Evolutionary conservation across 257 asterid genomes (phyloP).

Genomic region (Misopates orontium): DNA sequence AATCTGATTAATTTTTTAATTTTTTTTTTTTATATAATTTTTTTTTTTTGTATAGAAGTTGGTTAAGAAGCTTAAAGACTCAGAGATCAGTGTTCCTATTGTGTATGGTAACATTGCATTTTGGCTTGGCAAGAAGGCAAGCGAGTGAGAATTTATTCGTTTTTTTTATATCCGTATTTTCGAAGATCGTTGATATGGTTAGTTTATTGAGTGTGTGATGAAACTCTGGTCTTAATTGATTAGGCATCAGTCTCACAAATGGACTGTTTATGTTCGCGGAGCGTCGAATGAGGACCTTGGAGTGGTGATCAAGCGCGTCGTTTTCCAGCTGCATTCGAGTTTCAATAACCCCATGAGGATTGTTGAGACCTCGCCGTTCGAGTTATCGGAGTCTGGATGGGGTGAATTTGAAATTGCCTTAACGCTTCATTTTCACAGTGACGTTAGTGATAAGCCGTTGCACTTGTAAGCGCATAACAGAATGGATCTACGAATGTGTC

Average conservation of each 20-base stretch:
- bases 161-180: not conserved
- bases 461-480: conserved; percentile 99
- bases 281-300: conserved; percentile 88
- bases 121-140: conserved; percentile 99
- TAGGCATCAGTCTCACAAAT: conserved; percentile 83
- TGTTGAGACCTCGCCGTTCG: conserved; percentile 76
- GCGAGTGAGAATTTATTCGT: conserved; percentile 62
- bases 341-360: conserved; percentile 86
- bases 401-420: conserved; percentile 96
- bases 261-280: conserved; percentile 93
- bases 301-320: conserved; percentile 77
- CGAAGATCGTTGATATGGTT: not conserved
- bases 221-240: conserved; percentile 23
- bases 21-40: too few relatives aligned
- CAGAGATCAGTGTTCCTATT: conserved; percentile 77
- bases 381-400: conserved; percentile 94
- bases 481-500: too few relatives aligned
- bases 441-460: conserved; percentile 75
- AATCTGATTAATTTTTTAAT: too few relatives aligned
- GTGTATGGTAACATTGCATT: conserved; percentile 92
- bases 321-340: conserved; percentile 92
- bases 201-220: conserved; percentile 33
- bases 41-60: conserved; percentile 37
- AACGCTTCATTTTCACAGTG: conserved; percentile 84
- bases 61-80: conserved; percentile 65